Evolutionary conservation across 2,329 filamentous ascomycete species (phyloP).

Genomic region (Xylaria hypoxylon): DNA sequence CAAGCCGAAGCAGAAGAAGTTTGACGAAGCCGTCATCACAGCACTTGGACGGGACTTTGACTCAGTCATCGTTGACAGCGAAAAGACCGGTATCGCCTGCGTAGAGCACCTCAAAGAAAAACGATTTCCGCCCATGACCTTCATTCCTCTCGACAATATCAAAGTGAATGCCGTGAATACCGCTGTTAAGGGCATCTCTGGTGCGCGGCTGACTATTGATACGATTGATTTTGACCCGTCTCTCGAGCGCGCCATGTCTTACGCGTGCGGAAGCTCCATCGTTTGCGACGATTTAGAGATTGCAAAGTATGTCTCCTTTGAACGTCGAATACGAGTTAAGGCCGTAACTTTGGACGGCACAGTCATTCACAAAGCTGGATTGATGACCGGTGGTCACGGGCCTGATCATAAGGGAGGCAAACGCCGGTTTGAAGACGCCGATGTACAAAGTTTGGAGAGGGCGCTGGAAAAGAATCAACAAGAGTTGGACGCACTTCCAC

Average conservation of each 20-base stretch:
- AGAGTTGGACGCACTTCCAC: conserved; percentile 83
- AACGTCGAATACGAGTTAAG: conserved; percentile 86
- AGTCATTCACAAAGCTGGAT: conserved; percentile 94
- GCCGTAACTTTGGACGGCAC: conserved; percentile 95
- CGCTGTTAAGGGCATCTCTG: conserved; percentile 87
- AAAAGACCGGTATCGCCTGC: conserved; percentile 93
- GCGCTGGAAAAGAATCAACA: conserved; percentile 79
- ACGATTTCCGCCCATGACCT: conserved; percentile 86
- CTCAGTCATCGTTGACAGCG: conserved; percentile 92
- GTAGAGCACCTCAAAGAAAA: conserved; percentile 95
- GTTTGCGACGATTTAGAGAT: conserved; percentile 90
- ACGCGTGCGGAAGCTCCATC: conserved; percentile 93
- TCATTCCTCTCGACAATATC: conserved; percentile 96
- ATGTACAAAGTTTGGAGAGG: conserved; percentile 85
- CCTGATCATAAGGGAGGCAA: conserved; percentile 79
- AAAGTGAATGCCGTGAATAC: conserved; percentile 93
- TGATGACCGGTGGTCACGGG: conserved; percentile 95
- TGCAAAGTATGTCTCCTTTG: conserved; percentile 90
- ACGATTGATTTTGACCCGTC: conserved; percentile 93
- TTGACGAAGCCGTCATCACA: conserved; percentile 89
- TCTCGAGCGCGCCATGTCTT: conserved; percentile 91
- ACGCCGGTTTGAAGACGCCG: conserved; percentile 88
- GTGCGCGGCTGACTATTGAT: conserved; percentile 90
- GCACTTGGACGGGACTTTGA: conserved; percentile 94
- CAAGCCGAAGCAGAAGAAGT: conserved; percentile 97